Evolutionary conservation across 2,329 filamentous ascomycete species (phyloP), one percentile per base, ranked within the genome.

Genomic region (Diaporthe sp.): DNA sequence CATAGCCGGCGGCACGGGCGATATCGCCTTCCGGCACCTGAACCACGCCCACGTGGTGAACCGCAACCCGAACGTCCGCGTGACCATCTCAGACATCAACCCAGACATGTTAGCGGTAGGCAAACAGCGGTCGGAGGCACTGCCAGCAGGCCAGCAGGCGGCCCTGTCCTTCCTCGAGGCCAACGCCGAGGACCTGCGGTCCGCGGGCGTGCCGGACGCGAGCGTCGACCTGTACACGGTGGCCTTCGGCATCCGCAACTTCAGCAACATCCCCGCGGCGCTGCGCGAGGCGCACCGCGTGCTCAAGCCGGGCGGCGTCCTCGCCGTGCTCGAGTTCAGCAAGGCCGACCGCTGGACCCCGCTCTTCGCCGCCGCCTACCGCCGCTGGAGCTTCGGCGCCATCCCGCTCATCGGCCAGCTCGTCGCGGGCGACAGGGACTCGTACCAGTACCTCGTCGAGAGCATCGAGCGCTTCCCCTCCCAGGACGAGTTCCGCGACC

Each of bases 391-490:
- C 77, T 99, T 99, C 84, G 90, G 92, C 76, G 95, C 95, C 17
- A 99, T 99, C 78, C 97, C 97, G 0, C 84, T 99, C 79, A 98
- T 99, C 81, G 97, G 97, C 3, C 96, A 99, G 86, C 82, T 99
- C 76, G 96, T 99, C 22, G 96, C 97, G 2, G 95, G 95, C 9
- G 97, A 99, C 83, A 89, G 96, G 74, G 96, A 97, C 81, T 98
- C 95, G 83, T 99, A 99, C 85, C 97, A 99, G 88, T 99, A 99
- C 85, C 89, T 99, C 13, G 97, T 99, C 13, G 97, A 99, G 89
- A 98, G 96, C 84, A 99, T 99, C 84, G 96, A 98, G 85, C 88
- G 91, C 65, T 98, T 98, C 83, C 97, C 97, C 0, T 93, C 88
- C 79, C 97, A 99, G 87, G 89, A 92, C 71, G 92, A 95, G 79